Conservation (phyloP, 352 stramenopile species). For the Paralagenidium karlingii region DNA sequence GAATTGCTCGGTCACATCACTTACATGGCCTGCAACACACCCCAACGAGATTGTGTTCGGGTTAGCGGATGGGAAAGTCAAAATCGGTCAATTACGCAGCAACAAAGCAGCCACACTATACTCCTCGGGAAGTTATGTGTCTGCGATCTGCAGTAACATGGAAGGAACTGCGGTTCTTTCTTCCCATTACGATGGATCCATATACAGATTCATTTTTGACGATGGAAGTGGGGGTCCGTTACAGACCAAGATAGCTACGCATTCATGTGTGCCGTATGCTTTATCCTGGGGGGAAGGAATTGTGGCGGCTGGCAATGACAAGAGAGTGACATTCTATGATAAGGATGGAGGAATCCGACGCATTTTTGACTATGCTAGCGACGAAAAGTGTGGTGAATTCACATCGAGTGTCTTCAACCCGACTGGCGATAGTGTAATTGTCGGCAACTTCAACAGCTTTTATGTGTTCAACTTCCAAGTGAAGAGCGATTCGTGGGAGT, state of each 20-base stretch:
- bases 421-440: conserved; percentile 83
- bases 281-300: conserved; percentile 87
- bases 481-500: conserved; percentile 79
- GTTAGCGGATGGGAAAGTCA: conserved; percentile 89
- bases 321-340: conserved; percentile 88
- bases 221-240: conserved; percentile 63
- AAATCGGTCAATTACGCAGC: conserved; percentile 85
- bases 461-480: conserved; percentile 83
- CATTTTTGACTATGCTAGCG: conserved; percentile 85
- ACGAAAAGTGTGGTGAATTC: conserved; percentile 76
- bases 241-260: conserved; percentile 80
- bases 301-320: conserved; percentile 85
- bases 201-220: conserved; percentile 90
- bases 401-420: conserved; percentile 78
- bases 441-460: conserved; percentile 91
- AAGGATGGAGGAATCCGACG: conserved; percentile 66
- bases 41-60: conserved; percentile 92
- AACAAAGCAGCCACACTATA: conserved; percentile 91
- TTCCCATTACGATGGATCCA: conserved; percentile 85
- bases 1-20: conserved; percentile 64
- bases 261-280: conserved; percentile 83
- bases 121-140: conserved; percentile 69
- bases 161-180: conserved; percentile 84
- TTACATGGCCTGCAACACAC: conserved; percentile 85
- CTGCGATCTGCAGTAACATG: conserved; percentile 70